These are phyloP conservation scores for Starmerella scarabaei DNA, from an alignment of 805 yeast species.

Conservation along the genomic window DNA sequence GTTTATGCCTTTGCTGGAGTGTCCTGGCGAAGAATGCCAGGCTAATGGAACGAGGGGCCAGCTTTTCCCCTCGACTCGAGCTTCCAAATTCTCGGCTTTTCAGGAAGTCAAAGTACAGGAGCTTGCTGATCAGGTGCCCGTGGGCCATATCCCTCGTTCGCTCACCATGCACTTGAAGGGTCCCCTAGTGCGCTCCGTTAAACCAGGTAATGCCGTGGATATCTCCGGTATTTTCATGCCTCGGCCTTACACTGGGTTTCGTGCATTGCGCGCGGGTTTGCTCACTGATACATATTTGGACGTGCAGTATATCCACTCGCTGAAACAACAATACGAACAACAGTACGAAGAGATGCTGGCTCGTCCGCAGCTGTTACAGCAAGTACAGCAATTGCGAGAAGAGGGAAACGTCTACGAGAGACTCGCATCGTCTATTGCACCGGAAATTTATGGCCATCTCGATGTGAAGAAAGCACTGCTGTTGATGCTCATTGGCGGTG, in stretches of 20 bases:
- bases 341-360: slow-evolving; percentile 35
- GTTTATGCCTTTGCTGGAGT: slow-evolving; percentile 77
- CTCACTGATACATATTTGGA: slow-evolving; percentile 88
- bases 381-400: slow-evolving; percentile 41
- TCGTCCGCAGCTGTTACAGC: slow-evolving; percentile 36
- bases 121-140: slow-evolving; percentile 90
- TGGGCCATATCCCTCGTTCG: slow-evolving; percentile 91
- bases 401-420: slow-evolving; percentile 66
- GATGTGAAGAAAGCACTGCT: slow-evolving; percentile 88
- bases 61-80: slow-evolving; percentile 83
- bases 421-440: slow-evolving; percentile 83
- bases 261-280: slow-evolving; percentile 83
- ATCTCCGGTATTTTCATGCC: slow-evolving; percentile 88
- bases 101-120: slow-evolving; percentile 95
- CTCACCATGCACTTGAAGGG: slow-evolving; percentile 84
- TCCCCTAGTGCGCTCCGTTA: slow-evolving; percentile 67
- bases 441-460: slow-evolving; percentile 88
- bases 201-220: slow-evolving; percentile 93
- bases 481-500: slow-evolving; percentile 83
- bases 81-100: slow-evolving; percentile 87
- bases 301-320: slow-evolving; percentile 74
- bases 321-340: slow-evolving; percentile 67
- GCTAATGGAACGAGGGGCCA: slow-evolving; percentile 77
- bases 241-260: slow-evolving; percentile 87
- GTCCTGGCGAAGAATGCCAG: slow-evolving; percentile 69